Percentiles rank a stretch among this genome's conserved stretches.
These are phyloP conservation scores for Solanum hybrid DNA, from an alignment of 305 asterid genomes.

Conservation along the genomic window DNA sequence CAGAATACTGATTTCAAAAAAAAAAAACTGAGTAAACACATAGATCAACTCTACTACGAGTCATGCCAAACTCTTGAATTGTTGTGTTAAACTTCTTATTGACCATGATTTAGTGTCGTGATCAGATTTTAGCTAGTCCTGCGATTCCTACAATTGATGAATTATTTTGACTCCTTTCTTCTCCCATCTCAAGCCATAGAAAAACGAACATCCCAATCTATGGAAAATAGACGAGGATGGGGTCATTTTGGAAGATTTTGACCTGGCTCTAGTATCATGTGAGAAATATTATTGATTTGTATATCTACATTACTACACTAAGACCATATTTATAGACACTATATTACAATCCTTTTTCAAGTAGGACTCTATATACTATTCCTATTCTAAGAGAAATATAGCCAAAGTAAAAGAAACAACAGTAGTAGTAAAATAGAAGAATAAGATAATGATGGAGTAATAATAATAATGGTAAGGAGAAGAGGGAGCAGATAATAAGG, in stretches of 20 bases:
- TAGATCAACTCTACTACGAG: neutral
- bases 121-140: neutral
- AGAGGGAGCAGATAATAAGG: neutral
- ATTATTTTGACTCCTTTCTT: neutral
- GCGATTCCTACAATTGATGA: neutral
- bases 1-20: too few relatives aligned
- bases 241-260: neutral
- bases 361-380: neutral
- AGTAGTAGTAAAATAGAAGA: neutral
- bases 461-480: neutral
- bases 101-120: neutral
- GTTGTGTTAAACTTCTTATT: neutral
- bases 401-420: neutral
- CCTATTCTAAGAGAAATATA: neutral
- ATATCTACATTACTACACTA: neutral
- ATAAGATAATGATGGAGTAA: neutral
- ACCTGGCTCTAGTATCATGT: neutral
- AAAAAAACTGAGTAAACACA: neutral
- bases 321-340: neutral
- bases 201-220: neutral
- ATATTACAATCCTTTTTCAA: neutral
- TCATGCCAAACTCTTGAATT: neutral
- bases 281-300: neutral
- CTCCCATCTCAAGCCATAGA: neutral
- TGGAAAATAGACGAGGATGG: neutral